A percentile compares a stretch with the other conserved stretches of the same genome.
Evolutionary conservation across 768 basidiomycete species (phyloP).

Genomic region (Leccinum boreale): DNA sequence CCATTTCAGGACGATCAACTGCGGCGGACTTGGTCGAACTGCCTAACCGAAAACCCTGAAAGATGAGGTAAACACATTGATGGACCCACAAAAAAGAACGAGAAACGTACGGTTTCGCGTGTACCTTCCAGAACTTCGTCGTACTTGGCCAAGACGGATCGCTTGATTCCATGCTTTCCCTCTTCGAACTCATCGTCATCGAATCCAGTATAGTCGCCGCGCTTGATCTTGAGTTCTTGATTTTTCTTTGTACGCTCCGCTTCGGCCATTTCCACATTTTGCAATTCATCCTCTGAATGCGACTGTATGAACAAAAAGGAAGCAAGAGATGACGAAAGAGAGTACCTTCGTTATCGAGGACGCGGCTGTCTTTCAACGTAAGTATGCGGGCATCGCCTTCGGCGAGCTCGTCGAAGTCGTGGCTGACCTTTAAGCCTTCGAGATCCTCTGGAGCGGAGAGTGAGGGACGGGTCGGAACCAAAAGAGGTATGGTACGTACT

Average conservation of each 20-base stretch:
- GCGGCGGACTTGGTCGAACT: conserved; percentile 44
- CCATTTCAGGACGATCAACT: conserved; percentile 38
- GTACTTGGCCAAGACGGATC: conserved; percentile 86
- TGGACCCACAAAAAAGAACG: conserved; percentile 1
- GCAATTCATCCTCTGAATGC: conserved; percentile 87
- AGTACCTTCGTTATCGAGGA: conserved; percentile 51
- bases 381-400: conserved; percentile 96
- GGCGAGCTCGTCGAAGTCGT: conserved; percentile 88
- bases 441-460: conserved; percentile 65
- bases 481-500: conserved; percentile 46
- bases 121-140: conserved; percentile 79
- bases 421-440: conserved; percentile 91
- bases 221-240: conserved; percentile 84
- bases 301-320: not conserved
- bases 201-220: conserved; percentile 88
- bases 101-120: conserved; percentile 55
- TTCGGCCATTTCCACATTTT: conserved; percentile 94
- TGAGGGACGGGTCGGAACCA: not conserved
- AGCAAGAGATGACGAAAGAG: not conserved
- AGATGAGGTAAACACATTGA: conserved; percentile 1
- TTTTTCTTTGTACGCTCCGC: conserved; percentile 78
- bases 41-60: conserved; percentile 86
- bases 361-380: conserved; percentile 87
- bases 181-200: conserved; percentile 93
- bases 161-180: conserved; percentile 75